Base-by-base conservation (phyloP, 2,329 filamentous ascomycete species). In the Aspergillus sp. region DNA sequence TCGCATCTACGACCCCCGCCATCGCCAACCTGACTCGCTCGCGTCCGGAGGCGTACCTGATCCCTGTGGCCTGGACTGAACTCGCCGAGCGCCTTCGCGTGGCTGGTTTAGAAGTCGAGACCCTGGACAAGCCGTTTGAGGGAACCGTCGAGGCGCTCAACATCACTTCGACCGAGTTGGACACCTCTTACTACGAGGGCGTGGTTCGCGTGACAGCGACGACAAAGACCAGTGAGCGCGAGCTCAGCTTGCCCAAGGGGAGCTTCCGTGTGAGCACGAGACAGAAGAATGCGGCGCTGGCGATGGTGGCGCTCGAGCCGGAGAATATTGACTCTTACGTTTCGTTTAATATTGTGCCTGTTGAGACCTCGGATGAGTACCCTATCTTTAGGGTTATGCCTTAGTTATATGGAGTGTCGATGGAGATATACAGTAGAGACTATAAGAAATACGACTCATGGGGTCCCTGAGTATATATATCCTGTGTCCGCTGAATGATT, bases 241-340 rank as follows among this genome's bases (percentile, higher is more conserved):
- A 50, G 33, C 8, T 50, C 14, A 11, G 2, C 3, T 32, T 50
- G 6, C 48, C 48, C 2, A 32, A 30, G 19, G 48, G 48, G 3
- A 50, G 48, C 42, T 50, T 50, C 20, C 48, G 48, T 1, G 48
- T 50, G 10, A 50, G 48, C 30, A 50, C 48, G 1, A 30, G 48
- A 19, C 48, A 50, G 32, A 50, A 50, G 14, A 45, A 50, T 45
- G 48, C 48, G 17, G 48, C 41, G 33, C 20, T 50, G 41, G 48
- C 48, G 32, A 50, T 50, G 48, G 48, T 50, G 24, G 48, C 48
- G 14, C 32, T 50, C 7, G 48, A 50, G 41, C 48, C 48, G 20
- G 48, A 50, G 48, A 50, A 50, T 45, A 50, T 50, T 45, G 48
- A 50, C 48, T 50, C 48, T 8, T 50, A 50, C 20, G 48, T 50